A percentile compares a stretch with the other conserved stretches of the same genome.
These are phyloP conservation scores for Hypoxylon sp. DNA, from an alignment of 2,329 filamentous ascomycete genomes.

Conservation along the genomic window DNA sequence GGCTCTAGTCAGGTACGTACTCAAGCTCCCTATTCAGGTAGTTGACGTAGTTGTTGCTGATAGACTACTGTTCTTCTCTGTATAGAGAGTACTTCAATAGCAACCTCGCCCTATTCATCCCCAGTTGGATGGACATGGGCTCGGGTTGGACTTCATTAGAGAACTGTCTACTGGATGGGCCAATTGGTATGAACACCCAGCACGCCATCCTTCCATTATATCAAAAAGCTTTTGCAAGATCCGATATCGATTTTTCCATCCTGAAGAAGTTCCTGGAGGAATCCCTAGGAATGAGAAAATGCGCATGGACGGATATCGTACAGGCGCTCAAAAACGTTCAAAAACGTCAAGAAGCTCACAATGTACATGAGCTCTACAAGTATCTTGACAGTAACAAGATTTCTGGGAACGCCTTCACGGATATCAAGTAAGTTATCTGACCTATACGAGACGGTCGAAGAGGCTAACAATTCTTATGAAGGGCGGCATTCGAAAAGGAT, in stretches of 20 bases:
- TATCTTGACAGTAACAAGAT: not conserved
- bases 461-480: not conserved
- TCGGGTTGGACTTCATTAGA: not conserved
- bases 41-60: no score
- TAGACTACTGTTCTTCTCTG: no score
- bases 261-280: conserved; percentile 6
- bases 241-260: not conserved
- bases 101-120: not conserved
- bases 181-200: not conserved
- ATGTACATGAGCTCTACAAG: no score
- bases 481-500: not conserved
- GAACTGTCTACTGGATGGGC: conserved; percentile 6
- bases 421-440: conserved; percentile 2
- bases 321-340: conserved; percentile 3
- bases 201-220: conserved; percentile 8
- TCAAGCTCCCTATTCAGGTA: no score
- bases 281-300: conserved; percentile 2
- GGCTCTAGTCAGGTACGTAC: conserved; percentile 14
- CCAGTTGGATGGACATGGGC: not conserved
- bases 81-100: not conserved
- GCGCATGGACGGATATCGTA: conserved; percentile 11
- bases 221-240: not conserved
- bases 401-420: not conserved
- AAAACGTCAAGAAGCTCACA: no score
- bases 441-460: not conserved